These are phyloP conservation scores for Kazachstania kunashirensis DNA, from an alignment of 805 yeast genomes.

Conservation along the genomic window DNA sequence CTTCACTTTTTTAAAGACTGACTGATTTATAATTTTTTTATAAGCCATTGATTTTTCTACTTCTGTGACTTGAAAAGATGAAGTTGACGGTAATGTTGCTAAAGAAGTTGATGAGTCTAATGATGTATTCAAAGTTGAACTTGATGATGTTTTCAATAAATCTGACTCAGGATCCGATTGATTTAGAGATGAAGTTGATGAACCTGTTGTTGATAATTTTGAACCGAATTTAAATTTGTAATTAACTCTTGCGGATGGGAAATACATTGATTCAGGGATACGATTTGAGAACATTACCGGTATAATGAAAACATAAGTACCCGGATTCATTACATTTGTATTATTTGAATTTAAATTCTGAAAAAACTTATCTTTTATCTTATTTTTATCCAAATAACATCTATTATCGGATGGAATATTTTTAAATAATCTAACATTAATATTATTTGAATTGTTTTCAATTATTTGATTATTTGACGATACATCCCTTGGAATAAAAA, in stretches of 20 bases:
- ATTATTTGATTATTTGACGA: constrained; percentile 17
- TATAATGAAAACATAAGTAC: constrained; percentile 55
- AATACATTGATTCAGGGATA: constrained; percentile 46
- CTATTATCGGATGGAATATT: constrained; percentile 9
- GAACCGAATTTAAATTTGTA: constrained; percentile 15
- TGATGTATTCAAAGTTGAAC: neutral
- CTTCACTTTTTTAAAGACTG: constrained; percentile 22
- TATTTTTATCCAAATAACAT: constrained; percentile 14
- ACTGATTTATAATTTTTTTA: constrained; percentile 7
- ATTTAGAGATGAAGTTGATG: neutral
- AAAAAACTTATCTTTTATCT: constrained; percentile 8
- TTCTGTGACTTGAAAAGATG: constrained; percentile 10
- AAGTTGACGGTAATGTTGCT: too few relatives aligned
- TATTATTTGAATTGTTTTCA: constrained; percentile 15
- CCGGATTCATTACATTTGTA: constrained; percentile 36
- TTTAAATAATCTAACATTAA: constrained; percentile 15
- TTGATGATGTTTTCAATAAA: too few relatives aligned
- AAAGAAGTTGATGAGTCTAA: constrained; percentile 3
- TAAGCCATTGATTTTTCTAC: constrained; percentile 8
- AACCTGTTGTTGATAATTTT: neutral
- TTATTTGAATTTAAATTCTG: neutral
- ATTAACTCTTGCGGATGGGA: constrained; percentile 27
- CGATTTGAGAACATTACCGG: constrained; percentile 51
- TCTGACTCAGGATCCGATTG: neutral
- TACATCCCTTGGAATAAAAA: constrained; percentile 28